These are phyloP conservation scores for Pythium aristosporum DNA, from an alignment of 352 stramenopile species.

Conservation along the genomic window DNA sequence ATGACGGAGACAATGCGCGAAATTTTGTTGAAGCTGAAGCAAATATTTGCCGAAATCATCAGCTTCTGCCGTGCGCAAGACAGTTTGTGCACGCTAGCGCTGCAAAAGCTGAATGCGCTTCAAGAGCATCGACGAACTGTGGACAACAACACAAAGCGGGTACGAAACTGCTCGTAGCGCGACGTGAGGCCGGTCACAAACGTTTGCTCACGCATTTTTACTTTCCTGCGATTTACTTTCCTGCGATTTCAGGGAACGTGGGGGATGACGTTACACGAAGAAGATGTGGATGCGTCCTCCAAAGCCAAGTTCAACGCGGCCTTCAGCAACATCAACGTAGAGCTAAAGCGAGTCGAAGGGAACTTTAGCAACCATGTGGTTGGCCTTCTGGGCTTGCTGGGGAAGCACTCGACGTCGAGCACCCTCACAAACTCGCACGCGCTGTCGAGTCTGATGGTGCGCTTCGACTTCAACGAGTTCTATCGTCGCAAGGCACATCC, in stretches of 20 bases:
- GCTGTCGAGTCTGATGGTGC: conserved; percentile 83
- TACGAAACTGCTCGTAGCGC: neutral
- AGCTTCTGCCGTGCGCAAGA: conserved; percentile 83
- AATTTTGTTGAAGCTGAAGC: conserved; percentile 73
- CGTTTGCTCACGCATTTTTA: neutral
- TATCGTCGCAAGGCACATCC: conserved; percentile 66
- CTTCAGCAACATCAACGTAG: conserved; percentile 28
- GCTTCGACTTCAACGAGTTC: conserved; percentile 92
- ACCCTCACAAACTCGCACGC: conserved; percentile 63
- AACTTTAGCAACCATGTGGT: conserved; percentile 66
- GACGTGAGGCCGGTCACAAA: neutral
- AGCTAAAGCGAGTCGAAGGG: conserved; percentile 39
- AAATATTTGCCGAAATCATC: conserved; percentile 82
- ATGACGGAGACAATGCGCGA: conserved; percentile 78
- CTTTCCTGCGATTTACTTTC: neutral
- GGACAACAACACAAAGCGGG: conserved; percentile 50
- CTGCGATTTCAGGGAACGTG: conserved; percentile 47
- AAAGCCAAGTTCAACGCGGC: conserved; percentile 16
- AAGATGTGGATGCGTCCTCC: conserved; percentile 29
- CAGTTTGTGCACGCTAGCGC: conserved; percentile 73
- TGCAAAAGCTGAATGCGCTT: conserved; percentile 68
- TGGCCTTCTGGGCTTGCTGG: conserved; percentile 69
- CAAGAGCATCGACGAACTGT: conserved; percentile 49
- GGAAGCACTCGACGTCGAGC: conserved; percentile 21
- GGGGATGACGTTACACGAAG: conserved; percentile 56